These are phyloP conservation scores for Stemphylium vesicarium DNA, from an alignment of 2,329 filamentous ascomycete genomes.

Conservation along the genomic window DNA sequence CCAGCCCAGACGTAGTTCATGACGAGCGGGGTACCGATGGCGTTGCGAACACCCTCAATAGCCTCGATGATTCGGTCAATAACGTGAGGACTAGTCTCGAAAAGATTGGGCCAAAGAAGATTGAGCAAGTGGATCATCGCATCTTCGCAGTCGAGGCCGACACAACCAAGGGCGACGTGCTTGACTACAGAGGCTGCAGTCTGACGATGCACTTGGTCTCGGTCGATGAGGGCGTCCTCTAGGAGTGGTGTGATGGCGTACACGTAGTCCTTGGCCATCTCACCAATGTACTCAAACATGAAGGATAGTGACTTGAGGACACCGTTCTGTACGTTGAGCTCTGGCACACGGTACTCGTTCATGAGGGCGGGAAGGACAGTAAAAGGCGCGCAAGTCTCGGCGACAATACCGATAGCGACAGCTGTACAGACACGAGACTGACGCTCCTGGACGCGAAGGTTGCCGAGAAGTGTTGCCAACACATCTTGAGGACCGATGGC, in stretches of 20 bases:
- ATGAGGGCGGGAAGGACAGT: constrained; percentile 97
- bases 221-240: constrained; percentile 95
- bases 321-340: constrained; percentile 98
- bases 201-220: constrained; percentile 96
- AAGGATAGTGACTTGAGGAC: constrained; percentile 97
- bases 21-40: constrained; percentile 87
- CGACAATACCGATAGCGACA: constrained; percentile 97
- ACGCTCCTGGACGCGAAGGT: constrained; percentile 93
- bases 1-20: constrained; percentile 99
- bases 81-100: constrained; percentile 97
- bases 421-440: constrained; percentile 98
- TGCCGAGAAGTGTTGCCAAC: constrained; percentile 92
- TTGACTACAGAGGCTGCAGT: constrained; percentile 97
- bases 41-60: constrained; percentile 93
- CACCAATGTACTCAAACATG: constrained; percentile 98
- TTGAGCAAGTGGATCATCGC: constrained; percentile 98
- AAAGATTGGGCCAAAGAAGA: constrained; percentile 93
- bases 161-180: constrained; percentile 96
- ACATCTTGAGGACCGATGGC: constrained; percentile 98
- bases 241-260: constrained; percentile 96
- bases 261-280: constrained; percentile 99
- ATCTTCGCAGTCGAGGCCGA: constrained; percentile 95
- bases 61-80: constrained; percentile 98
- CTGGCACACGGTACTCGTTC: constrained; percentile 98
- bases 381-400: constrained; percentile 97